Conservation (phyloP, 2,329 filamentous ascomycete genomes). For the Cladosporium sp. region DNA sequence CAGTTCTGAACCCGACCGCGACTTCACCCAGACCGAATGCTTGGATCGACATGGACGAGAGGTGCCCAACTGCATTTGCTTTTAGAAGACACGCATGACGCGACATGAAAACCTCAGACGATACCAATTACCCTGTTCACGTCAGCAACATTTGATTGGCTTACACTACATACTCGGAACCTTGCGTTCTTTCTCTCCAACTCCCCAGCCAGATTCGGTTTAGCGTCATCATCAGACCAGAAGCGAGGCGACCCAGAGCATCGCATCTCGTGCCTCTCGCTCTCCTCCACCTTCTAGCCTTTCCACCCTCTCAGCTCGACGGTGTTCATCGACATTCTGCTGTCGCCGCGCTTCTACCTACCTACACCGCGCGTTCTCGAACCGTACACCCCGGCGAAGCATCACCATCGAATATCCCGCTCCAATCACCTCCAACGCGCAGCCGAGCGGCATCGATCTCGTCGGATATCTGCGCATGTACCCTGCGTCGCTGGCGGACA, state of each 20-base stretch:
- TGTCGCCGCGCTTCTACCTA: not conserved
- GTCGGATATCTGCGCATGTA: slow-evolving; percentile 10
- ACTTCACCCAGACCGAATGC: too few relatives aligned
- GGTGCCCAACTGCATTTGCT: too few relatives aligned
- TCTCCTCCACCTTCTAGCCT: slow-evolving; percentile 7
- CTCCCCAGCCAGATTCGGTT: not conserved
- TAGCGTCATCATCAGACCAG: not conserved
- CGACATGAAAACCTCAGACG: too few relatives aligned
- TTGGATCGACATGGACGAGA: too few relatives aligned
- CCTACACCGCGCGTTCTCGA: not conserved
- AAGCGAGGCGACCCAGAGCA: slow-evolving; percentile 6
- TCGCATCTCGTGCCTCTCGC: slow-evolving; percentile 4
- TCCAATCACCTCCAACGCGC: slow-evolving; percentile 6
- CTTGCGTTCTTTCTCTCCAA: not conserved
- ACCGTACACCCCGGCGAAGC: not conserved
- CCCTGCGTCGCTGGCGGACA: slow-evolving; percentile 8
- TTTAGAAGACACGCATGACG: too few relatives aligned
- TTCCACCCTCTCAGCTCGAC: not conserved
- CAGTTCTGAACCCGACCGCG: too few relatives aligned
- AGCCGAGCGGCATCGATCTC: slow-evolving; percentile 10
- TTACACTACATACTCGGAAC: not conserved
- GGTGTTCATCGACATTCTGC: not conserved
- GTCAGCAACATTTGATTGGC: not conserved
- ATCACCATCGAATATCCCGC: not conserved
- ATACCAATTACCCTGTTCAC: too few relatives aligned